Conservation (phyloP, 495 filamentous ascomycete genomes). For the Penicillium flavigenum region DNA sequence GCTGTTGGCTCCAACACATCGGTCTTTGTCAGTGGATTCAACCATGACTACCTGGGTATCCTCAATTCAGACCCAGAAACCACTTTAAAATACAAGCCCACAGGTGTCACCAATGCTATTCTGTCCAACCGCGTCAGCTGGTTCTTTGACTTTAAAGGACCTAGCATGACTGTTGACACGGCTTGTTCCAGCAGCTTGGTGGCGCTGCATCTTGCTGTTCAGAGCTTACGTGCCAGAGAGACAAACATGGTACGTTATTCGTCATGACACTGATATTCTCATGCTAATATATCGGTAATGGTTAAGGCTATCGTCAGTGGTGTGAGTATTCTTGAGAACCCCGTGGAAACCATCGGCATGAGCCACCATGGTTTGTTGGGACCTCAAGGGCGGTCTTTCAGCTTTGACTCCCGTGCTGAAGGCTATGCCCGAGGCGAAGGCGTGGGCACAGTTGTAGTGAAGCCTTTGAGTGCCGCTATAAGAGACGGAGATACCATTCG, state of each 20-base stretch:
- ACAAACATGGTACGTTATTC: slow-evolving; percentile 30
- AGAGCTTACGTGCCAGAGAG: slow-evolving; percentile 42
- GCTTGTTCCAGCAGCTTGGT: slow-evolving; percentile 46
- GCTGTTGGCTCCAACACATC: slow-evolving; percentile 34
- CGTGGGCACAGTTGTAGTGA: slow-evolving; percentile 40
- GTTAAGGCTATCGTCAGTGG: slow-evolving; percentile 26
- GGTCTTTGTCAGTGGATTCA: slow-evolving; percentile 34
- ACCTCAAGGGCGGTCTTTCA: slow-evolving; percentile 35
- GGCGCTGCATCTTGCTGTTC: slow-evolving; percentile 32
- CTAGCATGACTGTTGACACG: slow-evolving; percentile 42
- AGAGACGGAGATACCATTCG: slow-evolving; percentile 46
- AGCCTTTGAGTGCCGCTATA: slow-evolving; percentile 39
- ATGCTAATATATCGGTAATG: slow-evolving; percentile 2
- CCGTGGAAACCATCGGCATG: slow-evolving; percentile 22
- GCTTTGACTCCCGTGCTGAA: slow-evolving; percentile 43
- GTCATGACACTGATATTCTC: background rate
- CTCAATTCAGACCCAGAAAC: slow-evolving; percentile 28
- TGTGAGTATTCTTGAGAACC: slow-evolving; percentile 25
- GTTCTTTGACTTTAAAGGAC: slow-evolving; percentile 43
- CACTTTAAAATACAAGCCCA: slow-evolving; percentile 26
- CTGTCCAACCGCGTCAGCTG: slow-evolving; percentile 47
- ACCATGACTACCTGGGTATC: slow-evolving; percentile 27
- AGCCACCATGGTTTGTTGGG: slow-evolving; percentile 34
- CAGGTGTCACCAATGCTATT: slow-evolving; percentile 35
- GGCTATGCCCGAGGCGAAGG: slow-evolving; percentile 51